A percentile compares a stretch with the other conserved stretches of the same genome.
phyloP scores from a whole-genome alignment of 495 filamentous ascomycete species.

The Astrocystis sublimbata region DNA sequence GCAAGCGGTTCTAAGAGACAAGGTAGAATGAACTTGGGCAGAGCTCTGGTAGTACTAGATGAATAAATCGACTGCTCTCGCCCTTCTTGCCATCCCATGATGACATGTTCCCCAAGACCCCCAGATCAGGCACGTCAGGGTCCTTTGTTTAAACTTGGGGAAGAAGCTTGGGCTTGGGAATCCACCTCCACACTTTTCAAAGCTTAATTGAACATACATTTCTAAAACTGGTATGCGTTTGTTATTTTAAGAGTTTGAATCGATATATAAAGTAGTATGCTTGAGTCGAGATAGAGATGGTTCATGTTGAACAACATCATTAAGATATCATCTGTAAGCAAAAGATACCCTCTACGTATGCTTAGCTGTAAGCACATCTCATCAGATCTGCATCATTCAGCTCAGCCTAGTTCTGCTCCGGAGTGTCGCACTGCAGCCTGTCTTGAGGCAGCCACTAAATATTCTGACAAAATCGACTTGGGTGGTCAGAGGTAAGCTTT shows the following conservation, averaged over 20 bases:
- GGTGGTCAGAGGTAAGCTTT: not conserved
- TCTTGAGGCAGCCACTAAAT: not conserved
- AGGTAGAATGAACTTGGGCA: too few species aligned
- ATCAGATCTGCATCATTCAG: too few species aligned
- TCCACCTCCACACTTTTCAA: constrained; percentile 5
- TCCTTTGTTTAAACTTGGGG: not conserved
- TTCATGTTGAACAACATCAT: not conserved
- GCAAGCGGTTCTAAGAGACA: not conserved
- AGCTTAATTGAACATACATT: constrained; percentile 10
- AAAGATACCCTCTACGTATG: too few species aligned
- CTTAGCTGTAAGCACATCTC: too few species aligned
- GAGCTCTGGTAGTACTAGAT: not conserved
- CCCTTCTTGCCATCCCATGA: too few species aligned
- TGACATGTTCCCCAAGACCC: too few species aligned
- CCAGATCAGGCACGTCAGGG: not conserved
- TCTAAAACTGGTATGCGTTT: not conserved
- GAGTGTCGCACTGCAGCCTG: too few species aligned
- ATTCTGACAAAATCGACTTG: not conserved
- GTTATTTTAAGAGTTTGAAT: too few species aligned
- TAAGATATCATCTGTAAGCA: not conserved
- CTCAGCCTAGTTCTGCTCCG: not conserved
- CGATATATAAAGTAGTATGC: too few species aligned
- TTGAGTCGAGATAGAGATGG: too few species aligned
- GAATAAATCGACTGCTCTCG: not conserved
- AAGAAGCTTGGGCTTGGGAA: not conserved